Evolutionary conservation across 2,329 filamentous ascomycete genomes (phyloP), one percentile per base, ranked within the genome.

Genomic region (Cladosporium cucumerinum): DNA sequence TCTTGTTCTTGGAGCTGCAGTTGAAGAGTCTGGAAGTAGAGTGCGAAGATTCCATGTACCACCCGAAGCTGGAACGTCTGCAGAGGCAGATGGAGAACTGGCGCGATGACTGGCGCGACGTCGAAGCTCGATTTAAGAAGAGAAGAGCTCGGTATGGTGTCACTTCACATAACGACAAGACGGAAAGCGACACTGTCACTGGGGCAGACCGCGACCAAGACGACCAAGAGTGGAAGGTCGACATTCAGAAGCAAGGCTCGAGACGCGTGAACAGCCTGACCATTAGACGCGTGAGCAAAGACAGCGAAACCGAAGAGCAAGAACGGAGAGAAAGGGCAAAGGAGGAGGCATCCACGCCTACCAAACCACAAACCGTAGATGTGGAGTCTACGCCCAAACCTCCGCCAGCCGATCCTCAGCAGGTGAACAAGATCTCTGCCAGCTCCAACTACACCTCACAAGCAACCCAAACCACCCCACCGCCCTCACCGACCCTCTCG

Each of bases 1-100:
- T 79, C 23, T 70, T 79, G 43, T 78, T 75, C 61, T 66, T 79
- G 51, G 77, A 78, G 69, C 66, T 79, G 34, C 77, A 78, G 66
- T 70, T 79, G 57, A 75, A 76, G 66, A 72, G 73, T 5, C 61
- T 79, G 23, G 76, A 78, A 59, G 68, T 74, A 2, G 74, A 76
- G 55, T 71, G 74, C 10, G 70, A 70, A 28, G 65, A 66, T 6
- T 65, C 64, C 5, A 39, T 64, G 69, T 34, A 64, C 63, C 21
- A 65, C 65, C 52, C 64, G 66, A 30, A 68, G 63, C 16, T 61
- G 58, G 28, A 65, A 66, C n/a, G 62, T 65, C n/a, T 66, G 65
- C 23, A 61, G 63, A 52, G 49, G n/a, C 73, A 73, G 51, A 71
- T 76, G 66, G 74, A 75, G 57, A 69, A 71, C 59, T 78, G 75